phyloP scores from a whole-genome alignment of 1,284 basidiomycete genomes.

The Fomitopsis betulina region DNA sequence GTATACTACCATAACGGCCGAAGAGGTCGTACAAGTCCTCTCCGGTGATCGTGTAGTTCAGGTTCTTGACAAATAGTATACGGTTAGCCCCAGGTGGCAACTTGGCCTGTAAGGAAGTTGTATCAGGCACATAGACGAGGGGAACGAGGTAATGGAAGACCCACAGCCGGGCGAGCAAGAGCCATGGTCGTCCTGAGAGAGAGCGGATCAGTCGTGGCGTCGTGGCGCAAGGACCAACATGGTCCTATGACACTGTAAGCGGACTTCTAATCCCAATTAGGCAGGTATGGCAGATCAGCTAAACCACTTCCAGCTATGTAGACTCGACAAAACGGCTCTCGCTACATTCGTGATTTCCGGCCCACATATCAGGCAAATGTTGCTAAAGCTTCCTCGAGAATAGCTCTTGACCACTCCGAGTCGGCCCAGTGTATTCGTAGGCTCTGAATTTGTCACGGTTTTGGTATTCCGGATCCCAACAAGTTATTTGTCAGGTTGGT shows the following conservation, averaged over 20 bases:
- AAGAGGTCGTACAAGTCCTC: slow-evolving; percentile 97
- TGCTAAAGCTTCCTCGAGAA: too few species aligned
- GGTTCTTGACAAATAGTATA: slow-evolving; percentile 84
- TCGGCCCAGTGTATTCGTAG: too few species aligned
- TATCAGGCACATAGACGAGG: neutral
- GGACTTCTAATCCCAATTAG: slow-evolving; percentile 8
- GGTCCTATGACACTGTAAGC: slow-evolving; percentile 3
- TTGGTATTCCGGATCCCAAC: too few species aligned
- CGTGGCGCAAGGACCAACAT: slow-evolving; percentile 7
- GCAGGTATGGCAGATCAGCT: slow-evolving; percentile 4
- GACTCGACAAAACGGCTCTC: neutral
- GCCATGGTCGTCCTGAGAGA: slow-evolving; percentile 40
- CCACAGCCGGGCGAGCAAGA: slow-evolving; percentile 58
- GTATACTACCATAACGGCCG: slow-evolving; percentile 94
- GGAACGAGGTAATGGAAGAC: slow-evolving; percentile 16
- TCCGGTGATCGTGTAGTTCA: slow-evolving; percentile 93
- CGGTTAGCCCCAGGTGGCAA: slow-evolving; percentile 82
- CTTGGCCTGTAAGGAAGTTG: slow-evolving; percentile 50
- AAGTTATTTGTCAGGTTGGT: too few species aligned
- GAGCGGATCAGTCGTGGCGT: neutral
- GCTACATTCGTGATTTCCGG: neutral
- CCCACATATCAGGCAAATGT: neutral
- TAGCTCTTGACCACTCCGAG: too few species aligned
- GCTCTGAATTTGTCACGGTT: too few species aligned
- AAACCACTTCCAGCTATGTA: neutral